Evolutionary conservation across 2,329 filamentous ascomycete species (phyloP).

Genomic region (Ascochyta fabae): DNA sequence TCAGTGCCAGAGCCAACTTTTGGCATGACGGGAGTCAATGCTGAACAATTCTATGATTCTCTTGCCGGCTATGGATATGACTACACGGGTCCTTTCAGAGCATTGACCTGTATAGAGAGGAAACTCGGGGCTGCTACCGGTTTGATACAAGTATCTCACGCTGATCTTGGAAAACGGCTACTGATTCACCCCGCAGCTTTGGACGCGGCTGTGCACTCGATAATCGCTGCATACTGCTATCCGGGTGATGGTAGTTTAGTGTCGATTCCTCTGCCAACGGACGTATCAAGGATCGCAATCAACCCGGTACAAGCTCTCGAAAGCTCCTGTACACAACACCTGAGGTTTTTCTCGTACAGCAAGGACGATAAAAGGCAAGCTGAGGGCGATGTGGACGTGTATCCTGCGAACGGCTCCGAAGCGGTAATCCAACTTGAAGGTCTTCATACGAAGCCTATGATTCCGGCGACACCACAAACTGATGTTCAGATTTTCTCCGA

Average conservation of each 20-base stretch:
- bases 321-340: neutral
- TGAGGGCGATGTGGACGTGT: slow-evolving; percentile 1
- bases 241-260: slow-evolving; percentile 37
- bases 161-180: neutral
- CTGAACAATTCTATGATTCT: neutral
- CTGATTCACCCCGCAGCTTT: slow-evolving; percentile 37
- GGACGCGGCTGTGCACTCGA: slow-evolving; percentile 42
- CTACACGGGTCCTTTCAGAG: slow-evolving; percentile 3
- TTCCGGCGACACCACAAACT: neutral
- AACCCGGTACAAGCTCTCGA: slow-evolving; percentile 7
- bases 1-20: neutral
- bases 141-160: neutral
- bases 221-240: slow-evolving; percentile 37
- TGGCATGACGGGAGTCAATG: neutral
- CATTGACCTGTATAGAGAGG: slow-evolving; percentile 3
- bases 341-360: slow-evolving; percentile 1
- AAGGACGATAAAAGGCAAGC: neutral
- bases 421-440: slow-evolving; percentile 14
- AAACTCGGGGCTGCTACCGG: slow-evolving; percentile 3
- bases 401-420: neutral
- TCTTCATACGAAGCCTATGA: slow-evolving; percentile 8
- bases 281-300: neutral
- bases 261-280: slow-evolving; percentile 15
- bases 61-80: slow-evolving; percentile 3
- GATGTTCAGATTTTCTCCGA: slow-evolving; percentile 18